Base-by-base conservation (phyloP, 108 stramenopile species). In the Skeletonema costatum region DNA sequence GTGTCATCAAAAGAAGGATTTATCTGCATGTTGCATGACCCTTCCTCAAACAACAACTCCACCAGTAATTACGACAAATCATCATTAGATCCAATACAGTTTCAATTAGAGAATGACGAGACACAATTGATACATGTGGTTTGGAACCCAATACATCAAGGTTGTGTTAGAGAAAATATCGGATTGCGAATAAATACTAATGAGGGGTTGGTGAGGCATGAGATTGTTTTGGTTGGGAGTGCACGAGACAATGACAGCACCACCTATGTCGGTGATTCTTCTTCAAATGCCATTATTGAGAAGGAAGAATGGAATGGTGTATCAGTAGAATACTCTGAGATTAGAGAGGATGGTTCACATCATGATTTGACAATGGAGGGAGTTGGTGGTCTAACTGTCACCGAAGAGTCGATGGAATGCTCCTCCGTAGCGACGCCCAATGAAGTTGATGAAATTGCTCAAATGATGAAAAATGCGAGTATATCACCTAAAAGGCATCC, bases 101-200 rank as follows among this genome's bases (percentile, higher is more conserved):
- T 53, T 5, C 33, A 39, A 39, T 35, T 32, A 19, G 21, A 64
- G 35, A 38, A 59, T 4, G 70, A 58, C 21, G 70, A 70, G 30
- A 39, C 56, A 30, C 50, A 70, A 25, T 0, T 56, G 53, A 16
- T 70, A 1, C 19, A 70, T 14, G 33, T 42, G 2, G 19, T 58
- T 25, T 70, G 70, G 70, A 70, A 33, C 5, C 70, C 70, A 7
- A 19, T 58, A 14, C 3, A 32, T 10, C 58, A 35, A 39, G 70
- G 70, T 2, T 70, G 70, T 35, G 32, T 70, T 30, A 17, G 70
- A 58, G 70, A 70, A 33, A 39, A 9, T 4, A 29, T 70, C 1
- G 63, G 12, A 21, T 64, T 64, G 63, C 9, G 2, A 13, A 19
- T 64, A 10, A 11, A 12, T 38, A 21, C 38, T 19, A 35, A 32